Percentiles rank a stretch among this genome's conserved stretches.
These are phyloP conservation scores for Ehretia macrophylla DNA, from an alignment of 257 asterid genomes.

Conservation along the genomic window DNA sequence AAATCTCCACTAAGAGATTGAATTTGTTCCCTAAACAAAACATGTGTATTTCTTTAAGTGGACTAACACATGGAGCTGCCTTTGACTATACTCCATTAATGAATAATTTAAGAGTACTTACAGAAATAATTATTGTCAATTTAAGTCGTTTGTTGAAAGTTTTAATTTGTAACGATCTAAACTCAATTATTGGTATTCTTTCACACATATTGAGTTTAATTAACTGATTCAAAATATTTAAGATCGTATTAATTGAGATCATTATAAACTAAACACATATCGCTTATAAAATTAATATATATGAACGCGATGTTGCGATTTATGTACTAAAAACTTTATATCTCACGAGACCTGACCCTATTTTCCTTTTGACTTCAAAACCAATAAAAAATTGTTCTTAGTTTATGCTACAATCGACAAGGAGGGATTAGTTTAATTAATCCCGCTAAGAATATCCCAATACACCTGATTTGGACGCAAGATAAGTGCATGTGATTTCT, in stretches of 20 bases:
- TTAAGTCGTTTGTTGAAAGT: conserved; percentile 20
- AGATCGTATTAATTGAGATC: no score
- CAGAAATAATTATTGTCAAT: conserved; percentile 16
- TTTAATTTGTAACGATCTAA: conserved; percentile 3
- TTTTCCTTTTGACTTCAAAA: conserved; percentile 29
- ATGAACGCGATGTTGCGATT: no score
- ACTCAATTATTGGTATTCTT: no score
- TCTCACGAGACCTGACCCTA: conserved; percentile 15
- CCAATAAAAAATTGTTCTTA: conserved; percentile 18
- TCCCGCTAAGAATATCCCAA: conserved; percentile 32
- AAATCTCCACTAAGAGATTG: conserved; percentile 4
- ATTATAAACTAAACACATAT: no score
- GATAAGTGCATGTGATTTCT: neutral
- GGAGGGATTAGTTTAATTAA: conserved; percentile 19
- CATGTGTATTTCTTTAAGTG: conserved; percentile 7
- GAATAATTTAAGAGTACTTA: conserved; percentile 21
- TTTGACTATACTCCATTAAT: conserved; percentile 26
- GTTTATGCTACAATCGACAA: neutral
- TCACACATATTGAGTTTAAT: no score
- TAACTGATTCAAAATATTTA: no score
- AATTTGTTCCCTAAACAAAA: neutral
- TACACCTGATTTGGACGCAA: conserved; percentile 41
- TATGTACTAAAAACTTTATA: conserved; percentile 19
- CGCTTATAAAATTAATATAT: no score
- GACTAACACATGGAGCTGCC: conserved; percentile 38